Evolutionary conservation across 2,329 filamentous ascomycete genomes (phyloP).

Genomic region (Phoma sp.): DNA sequence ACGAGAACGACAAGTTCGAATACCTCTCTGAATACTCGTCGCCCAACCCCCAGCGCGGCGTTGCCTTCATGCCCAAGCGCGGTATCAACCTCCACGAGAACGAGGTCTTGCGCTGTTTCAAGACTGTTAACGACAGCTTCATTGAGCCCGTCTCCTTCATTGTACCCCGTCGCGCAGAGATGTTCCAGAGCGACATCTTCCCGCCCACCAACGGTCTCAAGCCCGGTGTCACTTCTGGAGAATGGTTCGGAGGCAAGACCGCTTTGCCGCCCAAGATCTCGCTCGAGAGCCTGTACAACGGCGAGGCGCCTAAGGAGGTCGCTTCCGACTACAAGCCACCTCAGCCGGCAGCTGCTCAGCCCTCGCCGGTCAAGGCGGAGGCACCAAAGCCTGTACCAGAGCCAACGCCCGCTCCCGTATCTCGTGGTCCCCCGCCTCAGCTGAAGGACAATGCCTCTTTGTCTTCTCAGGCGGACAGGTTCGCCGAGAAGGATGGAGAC

Average conservation of each 20-base stretch:
- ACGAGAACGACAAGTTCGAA: constrained; percentile 98
- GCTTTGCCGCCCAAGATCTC: constrained; percentile 89
- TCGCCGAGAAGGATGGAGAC: constrained; percentile 75
- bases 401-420: constrained; percentile 57
- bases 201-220: constrained; percentile 82
- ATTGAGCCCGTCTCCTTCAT: constrained; percentile 98
- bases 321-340: constrained; percentile 70
- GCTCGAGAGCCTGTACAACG: constrained; percentile 89
- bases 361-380: constrained; percentile 60
- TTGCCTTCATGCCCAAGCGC: constrained; percentile 93
- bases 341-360: constrained; percentile 41
- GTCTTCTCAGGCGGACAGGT: constrained; percentile 82
- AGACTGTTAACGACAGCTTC: constrained; percentile 93
- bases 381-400: constrained; percentile 51
- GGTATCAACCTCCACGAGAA: constrained; percentile 97
- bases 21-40: constrained; percentile 97
- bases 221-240: constrained; percentile 76
- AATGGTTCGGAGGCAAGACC: constrained; percentile 88
- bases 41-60: constrained; percentile 88
- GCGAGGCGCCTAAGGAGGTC: constrained; percentile 78
- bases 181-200: constrained; percentile 96
- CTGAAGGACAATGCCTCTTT: constrained; percentile 87
- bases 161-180: constrained; percentile 89
- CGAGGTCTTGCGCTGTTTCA: constrained; percentile 88
- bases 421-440: constrained; percentile 65